These are phyloP conservation scores for Cichorium intybus DNA, from an alignment of 140 eudicot species.

Conservation along the genomic window DNA sequence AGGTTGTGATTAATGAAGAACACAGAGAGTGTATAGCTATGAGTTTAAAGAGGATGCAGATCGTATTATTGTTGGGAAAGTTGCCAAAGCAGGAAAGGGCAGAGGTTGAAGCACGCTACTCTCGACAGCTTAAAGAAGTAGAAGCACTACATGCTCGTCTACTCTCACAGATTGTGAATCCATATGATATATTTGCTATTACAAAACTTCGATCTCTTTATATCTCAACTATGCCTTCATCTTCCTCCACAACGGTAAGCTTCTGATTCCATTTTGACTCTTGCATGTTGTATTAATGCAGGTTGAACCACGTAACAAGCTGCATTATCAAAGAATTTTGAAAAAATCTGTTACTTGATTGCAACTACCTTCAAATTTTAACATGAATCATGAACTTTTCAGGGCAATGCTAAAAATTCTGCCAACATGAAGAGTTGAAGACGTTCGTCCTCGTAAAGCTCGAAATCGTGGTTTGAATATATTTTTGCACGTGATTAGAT, in stretches of 20 bases:
- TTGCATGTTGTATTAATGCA: neutral
- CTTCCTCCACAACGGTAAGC: slow-evolving; percentile 14
- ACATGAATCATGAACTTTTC: slow-evolving; percentile 5
- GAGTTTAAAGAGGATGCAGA: neutral
- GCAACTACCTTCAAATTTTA: too few relatives aligned
- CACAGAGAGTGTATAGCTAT: neutral
- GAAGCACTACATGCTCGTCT: neutral
- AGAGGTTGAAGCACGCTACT: neutral
- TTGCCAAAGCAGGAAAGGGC: slow-evolving; percentile 1
- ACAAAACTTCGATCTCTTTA: neutral
- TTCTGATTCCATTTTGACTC: neutral
- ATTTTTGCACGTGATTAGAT: too few relatives aligned
- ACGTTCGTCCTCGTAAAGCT: neutral
- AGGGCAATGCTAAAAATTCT: slow-evolving; percentile 1
- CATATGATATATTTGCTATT: neutral
- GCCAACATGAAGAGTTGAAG: neutral
- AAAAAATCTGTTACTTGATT: too few relatives aligned
- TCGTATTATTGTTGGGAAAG: neutral
- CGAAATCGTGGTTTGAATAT: too few relatives aligned
- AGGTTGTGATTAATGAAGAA: too few relatives aligned
- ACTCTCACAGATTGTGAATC: neutral
- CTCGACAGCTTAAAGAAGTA: neutral
- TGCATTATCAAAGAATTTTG: too few relatives aligned
- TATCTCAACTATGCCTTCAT: too few relatives aligned
- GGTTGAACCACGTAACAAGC: slow-evolving; percentile 2